Evolutionary conservation across 2,329 filamentous ascomycete species (phyloP), one percentile per base, ranked within the genome.

Genomic region (Epichloe hybrida): DNA sequence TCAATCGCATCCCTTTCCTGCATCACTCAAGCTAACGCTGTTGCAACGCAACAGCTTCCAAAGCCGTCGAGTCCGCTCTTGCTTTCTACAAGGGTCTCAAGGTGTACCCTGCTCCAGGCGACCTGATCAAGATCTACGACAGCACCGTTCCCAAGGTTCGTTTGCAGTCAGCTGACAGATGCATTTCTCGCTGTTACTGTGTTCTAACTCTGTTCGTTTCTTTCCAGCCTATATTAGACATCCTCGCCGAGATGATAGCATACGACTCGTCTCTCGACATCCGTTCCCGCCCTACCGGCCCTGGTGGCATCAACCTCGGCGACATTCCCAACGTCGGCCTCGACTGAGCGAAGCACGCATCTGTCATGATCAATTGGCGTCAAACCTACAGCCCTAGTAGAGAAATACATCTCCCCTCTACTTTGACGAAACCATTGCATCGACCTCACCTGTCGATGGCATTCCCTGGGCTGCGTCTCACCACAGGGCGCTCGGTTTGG

Each of bases 21-120:
- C 8, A 11, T 13, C 27, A 1, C 8, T 43, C 41, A 34, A 43
- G 48, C 42, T 50, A 35, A 50, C 42, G 13, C 4, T 20, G 9
- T n/a, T 38, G 42, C 17, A 20, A 55, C 59, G 36, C 17, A 20
- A 55, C 59, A 86, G 83, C 83, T 59, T 71, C 80, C 58, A 80
- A 83, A 64, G 74, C 77, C 40, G 69, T 95, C 53, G 90, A 96
- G 58, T 88, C 93, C 48, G 91, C 93, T 46, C 74, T 97, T 54
- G 88, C 87, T 69, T 98, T 98, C 73, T 98, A 97, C 80, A 94
- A 90, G 77, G 93, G 90, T 43, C 80, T 98, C 59, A 98, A 98
- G 79, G 93, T 97, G 60, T 98, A 98, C 72, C 93, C 93, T 49
- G 86, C 88, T 62, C 93, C 91, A 12, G 80, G 84, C 61, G 93